Percentiles rank a stretch among this genome's conserved stretches.
Evolutionary conservation across 768 basidiomycete species (phyloP).

Genomic region (Suillus cothurnatus): DNA sequence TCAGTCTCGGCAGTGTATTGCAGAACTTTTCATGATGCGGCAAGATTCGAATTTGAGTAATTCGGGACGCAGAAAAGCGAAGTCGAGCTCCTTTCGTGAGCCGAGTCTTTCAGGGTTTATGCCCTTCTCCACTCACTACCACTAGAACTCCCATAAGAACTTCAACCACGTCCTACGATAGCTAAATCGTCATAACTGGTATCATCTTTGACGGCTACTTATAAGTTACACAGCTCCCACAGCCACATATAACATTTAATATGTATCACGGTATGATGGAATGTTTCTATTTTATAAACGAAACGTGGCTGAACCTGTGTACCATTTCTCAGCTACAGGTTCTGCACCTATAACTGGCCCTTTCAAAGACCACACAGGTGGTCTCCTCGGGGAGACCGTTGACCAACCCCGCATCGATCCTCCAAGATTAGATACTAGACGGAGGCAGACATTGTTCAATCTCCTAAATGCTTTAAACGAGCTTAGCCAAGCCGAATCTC

Average conservation of each 20-base stretch:
- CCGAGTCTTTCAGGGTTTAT: background rate
- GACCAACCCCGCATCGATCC: conserved; percentile 1
- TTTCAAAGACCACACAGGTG: conserved; percentile 4
- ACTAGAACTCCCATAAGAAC: background rate
- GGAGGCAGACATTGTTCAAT: conserved; percentile 41
- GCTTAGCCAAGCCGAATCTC: conserved; percentile 38
- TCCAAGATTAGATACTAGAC: conserved; percentile 17
- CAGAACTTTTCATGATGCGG: background rate
- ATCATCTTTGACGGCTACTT: background rate
- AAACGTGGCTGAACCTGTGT: conserved; percentile 1
- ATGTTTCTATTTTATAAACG: background rate
- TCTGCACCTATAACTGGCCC: background rate
- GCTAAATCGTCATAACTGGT: background rate
- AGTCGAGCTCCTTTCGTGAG: background rate
- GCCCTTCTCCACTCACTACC: background rate
- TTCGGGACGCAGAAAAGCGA: background rate
- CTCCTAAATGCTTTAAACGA: conserved; percentile 42
- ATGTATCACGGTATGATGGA: conserved; percentile 12
- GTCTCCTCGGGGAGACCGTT: background rate
- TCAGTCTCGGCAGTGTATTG: background rate
- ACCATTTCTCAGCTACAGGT: conserved; percentile 5
- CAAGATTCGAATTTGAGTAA: background rate
- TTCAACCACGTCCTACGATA: background rate
- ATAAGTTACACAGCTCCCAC: background rate
- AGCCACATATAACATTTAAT: background rate